Base-by-base conservation (phyloP, 2,329 filamentous ascomycete genomes). In the Aspergillus sp. region DNA sequence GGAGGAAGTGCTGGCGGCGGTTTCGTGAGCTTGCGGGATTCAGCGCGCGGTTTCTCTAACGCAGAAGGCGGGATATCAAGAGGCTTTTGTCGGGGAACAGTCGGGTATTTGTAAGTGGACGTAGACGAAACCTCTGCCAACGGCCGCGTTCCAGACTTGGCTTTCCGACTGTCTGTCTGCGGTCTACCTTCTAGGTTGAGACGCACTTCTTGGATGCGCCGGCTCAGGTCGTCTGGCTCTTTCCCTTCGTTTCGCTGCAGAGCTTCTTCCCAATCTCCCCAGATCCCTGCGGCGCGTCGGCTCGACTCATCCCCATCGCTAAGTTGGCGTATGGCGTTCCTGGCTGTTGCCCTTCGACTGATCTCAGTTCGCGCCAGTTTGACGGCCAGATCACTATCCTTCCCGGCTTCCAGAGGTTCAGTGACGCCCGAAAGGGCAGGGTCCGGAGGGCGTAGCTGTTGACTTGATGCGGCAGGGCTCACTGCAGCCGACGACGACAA, bases 321-420 rank as follows among this genome's bases (percentile, higher is more conserved):
- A 2, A 85, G 77, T 0, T 85, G 81, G 32, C 83, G 80, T 24
- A 81, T 84, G 11, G 81, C 82, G 62, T 78, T 82, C 59, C 85
- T 80, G 42, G 80, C 81, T 13, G 83, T 85, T 65, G 89, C 87
- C 62, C 91, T 81, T 42, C 89, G 81, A 55, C 77, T 80, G 56
- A 92, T 83, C 73, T 96, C 91, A 55, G 84, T 83, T 61, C 88
- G 86, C 0, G 91, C 91, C 30, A 96, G 73, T 62, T 88, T 84
- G 6, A 96, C 86, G 0, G 91, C 92, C 45, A 96, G 76, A 11
- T 93, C 88, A 61, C 86, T 83, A 61, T 96, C 81, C 56, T 91
- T 85, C 1, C 81, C 82, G 0, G 89, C 89, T 66, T 90, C 86
- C 13, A 96, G 75, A 1, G 90, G 81, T 62, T 81, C 83, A 1